Conservation (phyloP, 1,284 basidiomycete genomes). For the Marasmius tenuissimus region DNA sequence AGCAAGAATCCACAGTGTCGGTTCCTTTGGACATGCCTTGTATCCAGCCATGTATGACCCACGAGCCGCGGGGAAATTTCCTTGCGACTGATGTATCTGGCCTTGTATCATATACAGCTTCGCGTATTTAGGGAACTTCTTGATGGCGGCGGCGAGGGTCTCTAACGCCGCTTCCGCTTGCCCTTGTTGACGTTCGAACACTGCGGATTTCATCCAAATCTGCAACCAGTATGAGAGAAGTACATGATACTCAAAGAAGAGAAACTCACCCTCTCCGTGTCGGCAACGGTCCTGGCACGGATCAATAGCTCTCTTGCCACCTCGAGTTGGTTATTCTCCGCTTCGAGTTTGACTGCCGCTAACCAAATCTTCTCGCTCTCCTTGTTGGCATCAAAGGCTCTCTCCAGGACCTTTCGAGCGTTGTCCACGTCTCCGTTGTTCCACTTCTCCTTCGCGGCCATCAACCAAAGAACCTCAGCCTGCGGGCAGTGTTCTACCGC, state of each 20-base stretch:
- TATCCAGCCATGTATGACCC: conserved; percentile 80
- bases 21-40: conserved; percentile 81
- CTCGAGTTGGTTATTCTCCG: conserved; percentile 87
- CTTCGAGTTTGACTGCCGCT: conserved; percentile 94
- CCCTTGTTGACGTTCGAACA: conserved; percentile 90
- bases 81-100: conserved; percentile 75
- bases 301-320: conserved; percentile 86
- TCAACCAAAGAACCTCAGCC: conserved; percentile 95
- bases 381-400: conserved; percentile 92
- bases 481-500: conserved; percentile 91
- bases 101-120: conserved; percentile 98
- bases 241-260: conserved; percentile 10
- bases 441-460: conserved; percentile 97
- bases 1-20: conserved; percentile 87
- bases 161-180: conserved; percentile 72
- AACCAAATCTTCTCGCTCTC: conserved; percentile 98
- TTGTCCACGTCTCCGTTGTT: conserved; percentile 83
- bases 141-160: conserved; percentile 73
- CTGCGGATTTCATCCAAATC: conserved; percentile 99
- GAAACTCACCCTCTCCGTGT: conserved; percentile 79
- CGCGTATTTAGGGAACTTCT: conserved; percentile 82
- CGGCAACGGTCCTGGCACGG: conserved; percentile 86
- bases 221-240: conserved; percentile 27
- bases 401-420: conserved; percentile 84
- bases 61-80: conserved; percentile 67